Base-by-base conservation (phyloP, 768 basidiomycete species). In the Kwoniella sp. region DNA sequence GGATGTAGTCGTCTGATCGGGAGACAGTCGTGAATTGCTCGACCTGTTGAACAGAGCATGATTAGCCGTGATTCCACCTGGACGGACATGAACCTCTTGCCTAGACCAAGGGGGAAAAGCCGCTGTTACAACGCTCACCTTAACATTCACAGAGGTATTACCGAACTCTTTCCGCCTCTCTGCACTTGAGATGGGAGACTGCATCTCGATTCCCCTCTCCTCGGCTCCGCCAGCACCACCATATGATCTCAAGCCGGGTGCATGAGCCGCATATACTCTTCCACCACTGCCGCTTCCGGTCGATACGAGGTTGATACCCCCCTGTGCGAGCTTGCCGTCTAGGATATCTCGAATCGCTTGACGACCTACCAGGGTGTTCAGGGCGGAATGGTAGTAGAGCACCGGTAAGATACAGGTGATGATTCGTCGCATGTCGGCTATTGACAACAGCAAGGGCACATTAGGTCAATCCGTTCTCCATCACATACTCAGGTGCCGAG, bases 361-460 rank as follows among this genome's bases (percentile, higher is more conserved):
- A 46, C 60, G 37, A 29, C 60, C 60, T 17, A 53, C 52, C 25
- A 62, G 29, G 2, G 60, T 62, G 21, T 46, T 37, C 10, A 62
- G 29, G 12, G 53, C 44, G 1, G 60, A 62, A 21, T 62, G 53
- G 40, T 54, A 62, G 40, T 62, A 62, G 10, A 62, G 53, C 1
- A 62, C 60, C 13, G 60, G 60, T 6, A 62, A 44, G n/a, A 54
- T 55, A 33, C 40, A 46, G 26, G 46, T 62, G 8, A 62, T 62
- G 46, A 62, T 55, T 49, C 60, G 25, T 52, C 58, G 49, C 49
- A 60, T 51, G 24, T 60, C 58, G 25, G 58, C 58, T 60, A n/a
- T 50, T 17, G 46, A 22, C 8, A 47, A 37, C 48, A 40, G 9
- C 1, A n/a, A 2, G 12, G 12, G 17, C 4, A 4, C 10, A 29